Evolutionary conservation across 2,329 filamentous ascomycete genomes (phyloP).

Genomic region (Neoascochyta sp.): DNA sequence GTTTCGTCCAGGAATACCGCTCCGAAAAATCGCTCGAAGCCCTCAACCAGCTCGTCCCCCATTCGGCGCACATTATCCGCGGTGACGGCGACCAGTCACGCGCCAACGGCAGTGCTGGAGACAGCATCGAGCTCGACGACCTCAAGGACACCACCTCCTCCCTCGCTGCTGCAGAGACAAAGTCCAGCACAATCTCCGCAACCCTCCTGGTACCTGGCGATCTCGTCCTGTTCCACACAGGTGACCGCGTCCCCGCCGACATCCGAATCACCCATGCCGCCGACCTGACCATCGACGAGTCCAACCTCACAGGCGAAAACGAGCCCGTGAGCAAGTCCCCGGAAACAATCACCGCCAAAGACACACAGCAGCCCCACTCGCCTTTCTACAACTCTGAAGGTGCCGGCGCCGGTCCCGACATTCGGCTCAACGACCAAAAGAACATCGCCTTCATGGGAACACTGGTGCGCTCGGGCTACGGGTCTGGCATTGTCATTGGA

Average conservation of each 20-base stretch:
- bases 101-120: constrained; percentile 22
- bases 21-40: constrained; percentile 98
- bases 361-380: constrained; percentile 47
- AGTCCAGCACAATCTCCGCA: constrained; percentile 82
- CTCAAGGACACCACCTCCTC: constrained; percentile 54
- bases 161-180: constrained; percentile 63
- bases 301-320: constrained; percentile 94
- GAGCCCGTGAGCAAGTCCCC: constrained; percentile 80
- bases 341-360: constrained; percentile 53
- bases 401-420: constrained; percentile 59
- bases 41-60: constrained; percentile 86
- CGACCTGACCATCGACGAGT: constrained; percentile 91
- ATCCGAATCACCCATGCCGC: constrained; percentile 87
- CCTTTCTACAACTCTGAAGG: constrained; percentile 59
- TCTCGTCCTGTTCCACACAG: constrained; percentile 88
- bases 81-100: constrained; percentile 24
- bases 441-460: constrained; percentile 99
- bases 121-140: constrained; percentile 47
- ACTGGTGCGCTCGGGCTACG: constrained; percentile 88
- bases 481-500: constrained; percentile 94
- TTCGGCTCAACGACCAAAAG: constrained; percentile 68
- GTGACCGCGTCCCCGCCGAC: constrained; percentile 93
- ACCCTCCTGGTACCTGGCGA: constrained; percentile 86
- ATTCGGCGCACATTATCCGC: constrained; percentile 92
- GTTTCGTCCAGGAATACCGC: constrained; percentile 94